Percentiles rank a stretch among this genome's conserved stretches.
phyloP scores from a whole-genome alignment of 352 stramenopile species.

The Phytopythium chamaehyphon region DNA sequence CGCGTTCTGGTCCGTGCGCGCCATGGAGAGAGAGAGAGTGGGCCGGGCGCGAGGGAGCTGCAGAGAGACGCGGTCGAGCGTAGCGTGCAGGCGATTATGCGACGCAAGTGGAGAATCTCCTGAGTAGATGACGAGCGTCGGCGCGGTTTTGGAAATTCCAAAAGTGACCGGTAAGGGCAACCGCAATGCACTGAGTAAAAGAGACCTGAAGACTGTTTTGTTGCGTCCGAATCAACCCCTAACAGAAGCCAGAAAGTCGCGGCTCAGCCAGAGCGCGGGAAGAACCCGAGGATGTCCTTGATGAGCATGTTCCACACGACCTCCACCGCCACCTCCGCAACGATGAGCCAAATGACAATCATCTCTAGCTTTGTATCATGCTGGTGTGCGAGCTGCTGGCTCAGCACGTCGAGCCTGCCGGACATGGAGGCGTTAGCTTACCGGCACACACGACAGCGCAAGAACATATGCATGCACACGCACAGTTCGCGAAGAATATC shows the following conservation, averaged over 20 bases:
- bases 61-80: too few relatives aligned
- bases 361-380: conserved; percentile 90
- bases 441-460: neutral
- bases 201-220: too few relatives aligned
- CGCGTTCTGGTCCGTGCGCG: neutral
- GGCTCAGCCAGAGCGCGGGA: conserved; percentile 50
- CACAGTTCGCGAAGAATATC: conserved; percentile 92
- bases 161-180: too few relatives aligned
- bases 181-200: too few relatives aligned
- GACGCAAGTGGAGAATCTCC: too few relatives aligned
- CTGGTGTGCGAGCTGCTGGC: conserved; percentile 87
- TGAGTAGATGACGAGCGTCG: too few relatives aligned
- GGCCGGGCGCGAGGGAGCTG: neutral
- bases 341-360: conserved; percentile 94
- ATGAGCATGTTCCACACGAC: conserved; percentile 88
- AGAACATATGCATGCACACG: conserved; percentile 12
- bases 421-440: neutral
- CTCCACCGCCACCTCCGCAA: conserved; percentile 88
- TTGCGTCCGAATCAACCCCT: too few relatives aligned
- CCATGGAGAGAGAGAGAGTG: neutral
- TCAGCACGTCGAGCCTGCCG: conserved; percentile 87
- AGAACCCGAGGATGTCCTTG: conserved; percentile 88
- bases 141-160: too few relatives aligned
- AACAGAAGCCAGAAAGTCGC: conserved; percentile 11
- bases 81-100: too few relatives aligned